A percentile compares a stretch with the other conserved stretches of the same genome.
Conservation (phyloP, 345 rosid species). For the Citrus mangshanensis region DNA sequence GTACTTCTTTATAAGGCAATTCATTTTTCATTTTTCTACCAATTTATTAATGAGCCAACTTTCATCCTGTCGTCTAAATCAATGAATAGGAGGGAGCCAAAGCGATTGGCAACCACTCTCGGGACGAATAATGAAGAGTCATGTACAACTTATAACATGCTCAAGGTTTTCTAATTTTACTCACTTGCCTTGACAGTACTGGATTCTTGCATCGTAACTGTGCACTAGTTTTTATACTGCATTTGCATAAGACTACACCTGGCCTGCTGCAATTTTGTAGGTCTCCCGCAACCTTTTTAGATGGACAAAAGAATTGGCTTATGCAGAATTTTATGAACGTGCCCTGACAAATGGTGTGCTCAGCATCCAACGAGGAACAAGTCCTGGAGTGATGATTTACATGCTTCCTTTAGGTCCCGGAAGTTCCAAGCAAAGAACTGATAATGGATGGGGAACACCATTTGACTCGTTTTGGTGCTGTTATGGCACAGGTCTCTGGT, state of each 20-base stretch:
- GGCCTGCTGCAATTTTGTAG: slow-evolving; percentile 12
- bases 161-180: neutral
- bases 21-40: neutral
- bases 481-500: slow-evolving; percentile 45
- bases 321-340: slow-evolving; percentile 55
- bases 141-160: slow-evolving; percentile 58
- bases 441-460: slow-evolving; percentile 49
- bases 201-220: neutral
- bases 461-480: slow-evolving; percentile 51
- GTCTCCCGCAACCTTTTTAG: slow-evolving; percentile 48
- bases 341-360: slow-evolving; percentile 52
- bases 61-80: neutral
- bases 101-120: slow-evolving; percentile 44
- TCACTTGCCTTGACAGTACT: too few species aligned
- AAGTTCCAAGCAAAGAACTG: slow-evolving; percentile 39
- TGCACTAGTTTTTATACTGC: too few species aligned
- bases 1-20: slow-evolving; percentile 31
- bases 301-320: slow-evolving; percentile 54
- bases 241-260: too few species aligned
- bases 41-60: neutral
- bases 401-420: slow-evolving; percentile 47
- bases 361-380: slow-evolving; percentile 50
- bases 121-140: slow-evolving; percentile 45
- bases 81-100: slow-evolving; percentile 40
- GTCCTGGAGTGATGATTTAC: slow-evolving; percentile 55